Conservation (phyloP, 257 asterid species). For the Coffea canephora region DNA sequence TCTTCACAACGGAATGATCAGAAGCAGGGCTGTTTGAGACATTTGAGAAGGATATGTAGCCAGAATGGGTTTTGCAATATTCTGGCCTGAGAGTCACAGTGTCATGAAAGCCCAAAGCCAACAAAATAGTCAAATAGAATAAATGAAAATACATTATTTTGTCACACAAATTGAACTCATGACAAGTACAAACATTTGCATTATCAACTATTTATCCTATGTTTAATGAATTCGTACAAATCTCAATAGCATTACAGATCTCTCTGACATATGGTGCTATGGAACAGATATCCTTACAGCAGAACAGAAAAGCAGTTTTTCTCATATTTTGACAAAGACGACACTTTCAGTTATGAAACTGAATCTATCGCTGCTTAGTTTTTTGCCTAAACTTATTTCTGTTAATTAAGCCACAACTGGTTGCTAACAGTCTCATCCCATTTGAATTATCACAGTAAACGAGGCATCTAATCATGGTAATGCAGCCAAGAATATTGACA, state of each 20-base stretch:
- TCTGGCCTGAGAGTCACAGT: conserved; percentile 48
- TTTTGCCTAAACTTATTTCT: neutral
- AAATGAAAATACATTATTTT: neutral
- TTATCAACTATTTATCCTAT: neutral
- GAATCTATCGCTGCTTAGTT: neutral
- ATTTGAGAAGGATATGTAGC: conserved; percentile 25
- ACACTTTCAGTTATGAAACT: neutral
- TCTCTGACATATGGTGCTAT: no score
- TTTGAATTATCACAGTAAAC: neutral
- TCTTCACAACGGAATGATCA: conserved; percentile 40
- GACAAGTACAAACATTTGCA: neutral
- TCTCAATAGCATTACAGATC: neutral
- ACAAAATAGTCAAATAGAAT: conserved; percentile 1
- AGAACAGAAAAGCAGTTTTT: neutral
- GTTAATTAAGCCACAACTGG: neutral
- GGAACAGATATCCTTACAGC: neutral
- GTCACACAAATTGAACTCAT: neutral
- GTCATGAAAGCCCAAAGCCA: conserved; percentile 9
- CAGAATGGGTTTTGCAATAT: conserved; percentile 34
- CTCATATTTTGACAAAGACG: neutral
- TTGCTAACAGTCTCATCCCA: neutral
- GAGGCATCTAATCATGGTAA: neutral
- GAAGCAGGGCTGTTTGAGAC: conserved; percentile 26
- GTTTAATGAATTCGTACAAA: neutral
- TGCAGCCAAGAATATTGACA: neutral